Evolutionary conservation across 345 rosid species (phyloP).

Genomic region (Populus euphratica): DNA sequence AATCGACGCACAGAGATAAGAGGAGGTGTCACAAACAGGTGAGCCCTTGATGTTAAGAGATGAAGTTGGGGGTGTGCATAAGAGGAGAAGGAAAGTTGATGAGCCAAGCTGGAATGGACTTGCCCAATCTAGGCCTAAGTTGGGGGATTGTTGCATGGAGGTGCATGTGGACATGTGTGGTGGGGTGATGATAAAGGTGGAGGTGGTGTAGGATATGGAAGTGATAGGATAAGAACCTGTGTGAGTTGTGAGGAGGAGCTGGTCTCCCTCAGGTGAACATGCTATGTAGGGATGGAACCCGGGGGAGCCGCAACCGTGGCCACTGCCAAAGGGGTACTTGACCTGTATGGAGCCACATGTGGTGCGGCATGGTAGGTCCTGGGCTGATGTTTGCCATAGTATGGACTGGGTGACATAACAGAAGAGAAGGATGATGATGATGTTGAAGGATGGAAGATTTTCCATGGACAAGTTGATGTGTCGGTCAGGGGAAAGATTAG

Average conservation of each 20-base stretch:
- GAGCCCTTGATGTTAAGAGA: conserved; percentile 38
- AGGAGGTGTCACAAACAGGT: conserved; percentile 43
- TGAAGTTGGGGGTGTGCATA: conserved; percentile 35
- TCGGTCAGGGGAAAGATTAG: background rate
- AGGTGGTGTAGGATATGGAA: conserved; percentile 39
- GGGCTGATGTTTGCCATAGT: conserved; percentile 1
- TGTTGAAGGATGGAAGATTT: conserved; percentile 5
- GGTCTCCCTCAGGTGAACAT: conserved; percentile 24
- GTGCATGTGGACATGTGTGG: conserved; percentile 46
- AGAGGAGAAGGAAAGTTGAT: conserved; percentile 42
- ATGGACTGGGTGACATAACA: background rate
- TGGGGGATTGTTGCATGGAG: conserved; percentile 39
- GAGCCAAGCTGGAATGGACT: conserved; percentile 52
- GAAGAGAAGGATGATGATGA: conserved; percentile 9
- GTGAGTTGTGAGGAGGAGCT: conserved; percentile 42
- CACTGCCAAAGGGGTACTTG: conserved; percentile 52
- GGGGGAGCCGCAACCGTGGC: conserved; percentile 50
- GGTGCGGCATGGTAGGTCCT: conserved; percentile 21
- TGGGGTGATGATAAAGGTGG: conserved; percentile 37
- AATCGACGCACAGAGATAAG: conserved; percentile 39
- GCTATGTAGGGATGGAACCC: conserved; percentile 39
- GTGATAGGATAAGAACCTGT: conserved; percentile 45
- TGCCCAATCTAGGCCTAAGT: conserved; percentile 49
- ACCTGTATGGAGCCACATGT: conserved; percentile 39
- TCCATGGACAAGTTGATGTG: conserved; percentile 4